A percentile compares a stretch with the other conserved stretches of the same genome.
These are phyloP conservation scores for Globisporangium cylindrosporum DNA, from an alignment of 352 stramenopile species.

Conservation along the genomic window DNA sequence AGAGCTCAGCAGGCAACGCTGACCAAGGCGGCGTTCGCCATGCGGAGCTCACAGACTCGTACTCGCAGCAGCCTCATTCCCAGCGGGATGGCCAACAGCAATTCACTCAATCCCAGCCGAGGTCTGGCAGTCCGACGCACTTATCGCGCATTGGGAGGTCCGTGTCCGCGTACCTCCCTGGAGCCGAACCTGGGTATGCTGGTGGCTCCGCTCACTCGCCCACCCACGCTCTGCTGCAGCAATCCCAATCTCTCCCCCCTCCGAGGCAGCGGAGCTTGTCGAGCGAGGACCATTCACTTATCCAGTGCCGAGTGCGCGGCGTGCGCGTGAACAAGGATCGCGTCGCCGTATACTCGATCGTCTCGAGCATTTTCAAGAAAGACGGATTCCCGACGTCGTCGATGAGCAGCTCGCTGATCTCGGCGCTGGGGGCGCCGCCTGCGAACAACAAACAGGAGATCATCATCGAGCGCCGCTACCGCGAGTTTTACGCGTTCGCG, in stretches of 20 bases:
- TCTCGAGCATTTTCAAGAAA: slow-evolving; percentile 35
- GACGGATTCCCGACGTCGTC: neutral
- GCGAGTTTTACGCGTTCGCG: slow-evolving; percentile 76
- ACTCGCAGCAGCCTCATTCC: neutral
- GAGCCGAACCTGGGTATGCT: neutral
- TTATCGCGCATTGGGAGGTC: slow-evolving; percentile 16
- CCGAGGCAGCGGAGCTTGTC: neutral
- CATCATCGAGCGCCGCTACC: slow-evolving; percentile 66
- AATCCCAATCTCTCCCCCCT: neutral
- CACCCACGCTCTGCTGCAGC: neutral
- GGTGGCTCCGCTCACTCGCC: neutral
- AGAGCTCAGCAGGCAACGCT: neutral
- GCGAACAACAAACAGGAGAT: slow-evolving; percentile 23
- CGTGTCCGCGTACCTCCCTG: slow-evolving; percentile 8
- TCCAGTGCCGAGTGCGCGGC: slow-evolving; percentile 52
- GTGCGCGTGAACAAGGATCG: slow-evolving; percentile 52
- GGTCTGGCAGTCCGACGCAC: slow-evolving; percentile 3
- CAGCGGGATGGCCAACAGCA: neutral
- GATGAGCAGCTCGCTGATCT: slow-evolving; percentile 11
- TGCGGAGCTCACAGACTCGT: neutral
- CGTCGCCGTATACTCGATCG: slow-evolving; percentile 57
- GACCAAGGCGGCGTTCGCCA: slow-evolving; percentile 4
- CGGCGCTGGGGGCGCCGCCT: neutral
- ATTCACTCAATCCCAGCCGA: neutral
- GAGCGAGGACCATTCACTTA: slow-evolving; percentile 4